Evolutionary conservation across 176 grass and related monocot species (phyloP).

Genomic region (Carex cristatella): DNA sequence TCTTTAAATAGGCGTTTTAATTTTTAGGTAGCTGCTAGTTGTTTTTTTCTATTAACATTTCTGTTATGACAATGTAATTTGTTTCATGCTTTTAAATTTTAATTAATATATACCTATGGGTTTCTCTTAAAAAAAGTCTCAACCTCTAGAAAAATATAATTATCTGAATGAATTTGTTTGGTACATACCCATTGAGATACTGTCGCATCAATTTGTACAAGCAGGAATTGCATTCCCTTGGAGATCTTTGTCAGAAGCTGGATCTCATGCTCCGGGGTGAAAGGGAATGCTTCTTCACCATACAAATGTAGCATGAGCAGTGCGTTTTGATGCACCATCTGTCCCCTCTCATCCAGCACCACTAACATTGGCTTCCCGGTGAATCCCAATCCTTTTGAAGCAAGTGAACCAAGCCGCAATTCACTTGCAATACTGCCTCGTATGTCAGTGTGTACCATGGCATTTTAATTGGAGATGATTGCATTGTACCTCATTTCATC

Average conservation of each 20-base stretch:
- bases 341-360: neutral
- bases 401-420: neutral
- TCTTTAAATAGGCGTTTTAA: too few species aligned
- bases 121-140: too few species aligned
- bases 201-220: conserved; percentile 4
- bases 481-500: neutral
- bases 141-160: neutral
- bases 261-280: neutral
- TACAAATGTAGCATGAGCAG: conserved; percentile 3
- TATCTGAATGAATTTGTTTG: neutral
- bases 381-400: conserved; percentile 15
- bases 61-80: too few species aligned
- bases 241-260: neutral
- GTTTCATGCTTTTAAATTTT: too few species aligned
- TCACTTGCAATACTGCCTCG: neutral
- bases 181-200: conserved; percentile 13
- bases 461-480: neutral
- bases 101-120: too few species aligned
- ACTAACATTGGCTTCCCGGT: neutral
- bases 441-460: conserved; percentile 9
- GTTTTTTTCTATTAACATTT: too few species aligned
- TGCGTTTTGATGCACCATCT: neutral
- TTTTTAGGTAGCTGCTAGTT: too few species aligned
- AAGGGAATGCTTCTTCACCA: conserved; percentile 12
- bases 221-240: conserved; percentile 5